A percentile compares a stretch with the other conserved stretches of the same genome.
Evolutionary conservation across 1,284 basidiomycete species (phyloP).

Genomic region (Melanopsichium pennsylvanicum): DNA sequence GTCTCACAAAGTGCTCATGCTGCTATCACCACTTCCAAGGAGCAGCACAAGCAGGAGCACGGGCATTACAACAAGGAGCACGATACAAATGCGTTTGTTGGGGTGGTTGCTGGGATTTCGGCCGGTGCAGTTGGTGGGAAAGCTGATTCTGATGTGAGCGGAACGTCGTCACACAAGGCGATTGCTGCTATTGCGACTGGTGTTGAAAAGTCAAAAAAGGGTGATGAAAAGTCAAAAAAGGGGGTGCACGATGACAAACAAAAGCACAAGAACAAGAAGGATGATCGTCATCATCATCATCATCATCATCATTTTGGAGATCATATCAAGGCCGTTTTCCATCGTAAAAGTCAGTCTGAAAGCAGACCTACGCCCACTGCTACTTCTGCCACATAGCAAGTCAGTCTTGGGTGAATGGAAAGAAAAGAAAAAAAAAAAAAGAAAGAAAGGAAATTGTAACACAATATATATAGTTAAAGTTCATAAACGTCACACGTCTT

Average conservation of each 20-base stretch:
- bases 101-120: constrained; percentile 29
- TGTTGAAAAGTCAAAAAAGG: too few species aligned
- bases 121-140: constrained; percentile 21
- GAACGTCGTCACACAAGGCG: too few species aligned
- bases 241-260: constrained; percentile 12
- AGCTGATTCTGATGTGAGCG: constrained; percentile 9
- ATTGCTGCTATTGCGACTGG: too few species aligned
- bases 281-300: too few species aligned
- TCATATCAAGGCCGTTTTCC: constrained; percentile 10
- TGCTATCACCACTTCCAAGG: background rate
- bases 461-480: too few species aligned
- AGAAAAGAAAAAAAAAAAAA: too few species aligned
- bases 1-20: background rate
- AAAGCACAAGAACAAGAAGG: constrained; percentile 25
- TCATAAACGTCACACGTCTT: too few species aligned
- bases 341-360: constrained; percentile 5
- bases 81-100: constrained; percentile 31
- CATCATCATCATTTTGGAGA: too few species aligned
- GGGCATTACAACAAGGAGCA: constrained; percentile 33
- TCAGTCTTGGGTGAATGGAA: too few species aligned
- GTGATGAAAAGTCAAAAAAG: too few species aligned
- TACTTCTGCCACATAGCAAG: background rate
- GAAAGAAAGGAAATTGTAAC: too few species aligned
- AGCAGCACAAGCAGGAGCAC: constrained; percentile 6
- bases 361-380: background rate